Base-by-base conservation (phyloP, 108 stramenopile genomes). In the Seminavis robusta region DNA sequence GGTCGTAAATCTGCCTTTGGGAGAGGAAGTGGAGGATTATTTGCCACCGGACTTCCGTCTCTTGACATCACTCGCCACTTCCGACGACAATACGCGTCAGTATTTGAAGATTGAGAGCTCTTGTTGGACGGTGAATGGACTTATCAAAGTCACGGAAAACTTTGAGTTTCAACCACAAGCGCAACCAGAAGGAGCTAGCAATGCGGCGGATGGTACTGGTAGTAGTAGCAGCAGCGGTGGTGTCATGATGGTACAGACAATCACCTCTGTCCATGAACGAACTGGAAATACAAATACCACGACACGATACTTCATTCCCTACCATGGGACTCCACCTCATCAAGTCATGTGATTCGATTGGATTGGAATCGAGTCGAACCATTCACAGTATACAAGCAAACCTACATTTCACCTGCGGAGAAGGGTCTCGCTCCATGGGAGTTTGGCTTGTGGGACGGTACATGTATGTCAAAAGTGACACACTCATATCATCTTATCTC, bases 81-180 rank as follows among this genome's bases (percentile, higher is more conserved):
- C 75, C 13, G 83, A n/a, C n/a, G n/a, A n/a, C n/a, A n/a, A 88
- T 27, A 44, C 56, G 71, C 73, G 74, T 0, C 69, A 70, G 0
- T 44, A 67, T 31, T 69, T 92, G 20, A 44, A 66, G n/a, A 82
- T 92, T 39, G 47, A 71, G 29, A 77, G 74, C 19, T 65, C 84
- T 24, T 76, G 88, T 63, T 65, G 71, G 10, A 92, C 90, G 3
- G 76, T 92, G 58, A 92, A 92, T 73, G 90, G 86, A 0, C 58
- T 84, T 55, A 86, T 86, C 0, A 65, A 55, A 39, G 90, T 92
- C 1, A 63, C 69, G 20, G 90, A 92, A 54, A 63, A 63, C 29
- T 88, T 88, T 42, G 48, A 87, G 34, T 26, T 65, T 26, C 75
- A 85, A 43, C 81, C 83, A 38, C 45, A 23, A n/a, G n/a, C n/a